Evolutionary conservation across 2,329 filamentous ascomycete species (phyloP).

Genomic region (Penicillium sp.): DNA sequence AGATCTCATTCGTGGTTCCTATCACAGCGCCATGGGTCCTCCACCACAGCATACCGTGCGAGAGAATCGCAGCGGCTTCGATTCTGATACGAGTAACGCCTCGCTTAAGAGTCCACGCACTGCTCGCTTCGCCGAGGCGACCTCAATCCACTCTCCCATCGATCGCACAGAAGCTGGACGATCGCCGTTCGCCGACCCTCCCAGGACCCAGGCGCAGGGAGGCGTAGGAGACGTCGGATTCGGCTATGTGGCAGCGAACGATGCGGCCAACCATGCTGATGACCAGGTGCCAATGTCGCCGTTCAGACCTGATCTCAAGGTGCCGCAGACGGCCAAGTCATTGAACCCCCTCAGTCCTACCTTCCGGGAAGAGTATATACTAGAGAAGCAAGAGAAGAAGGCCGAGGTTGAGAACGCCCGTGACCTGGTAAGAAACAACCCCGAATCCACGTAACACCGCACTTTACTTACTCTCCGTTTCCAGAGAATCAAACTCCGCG

Average conservation of each 20-base stretch:
- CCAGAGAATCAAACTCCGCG: constrained; percentile 87
- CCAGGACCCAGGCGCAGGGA: constrained; percentile 49
- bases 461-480: constrained; percentile 35
- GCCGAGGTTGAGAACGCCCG: constrained; percentile 84
- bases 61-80: constrained; percentile 29
- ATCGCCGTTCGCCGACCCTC: constrained; percentile 53
- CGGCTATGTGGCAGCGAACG: constrained; percentile 71
- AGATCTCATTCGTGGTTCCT: constrained; percentile 37
- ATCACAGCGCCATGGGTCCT: constrained; percentile 30
- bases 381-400: constrained; percentile 76
- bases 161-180: constrained; percentile 44
- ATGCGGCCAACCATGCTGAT: constrained; percentile 46
- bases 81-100: constrained; percentile 34
- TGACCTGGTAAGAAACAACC: constrained; percentile 66
- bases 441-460: not conserved
- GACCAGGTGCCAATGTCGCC: constrained; percentile 67
- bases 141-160: constrained; percentile 60
- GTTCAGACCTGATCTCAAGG: constrained; percentile 85
- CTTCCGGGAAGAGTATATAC: constrained; percentile 77
- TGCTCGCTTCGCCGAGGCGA: constrained; percentile 63
- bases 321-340: constrained; percentile 72
- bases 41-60: constrained; percentile 28
- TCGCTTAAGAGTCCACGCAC: constrained; percentile 53
- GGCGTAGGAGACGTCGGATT: constrained; percentile 81
- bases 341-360: constrained; percentile 86